Evolutionary conservation across 176 grass and related monocot species (phyloP), one percentile per base, ranked within the genome.

Genomic region (Avena eriantha): DNA sequence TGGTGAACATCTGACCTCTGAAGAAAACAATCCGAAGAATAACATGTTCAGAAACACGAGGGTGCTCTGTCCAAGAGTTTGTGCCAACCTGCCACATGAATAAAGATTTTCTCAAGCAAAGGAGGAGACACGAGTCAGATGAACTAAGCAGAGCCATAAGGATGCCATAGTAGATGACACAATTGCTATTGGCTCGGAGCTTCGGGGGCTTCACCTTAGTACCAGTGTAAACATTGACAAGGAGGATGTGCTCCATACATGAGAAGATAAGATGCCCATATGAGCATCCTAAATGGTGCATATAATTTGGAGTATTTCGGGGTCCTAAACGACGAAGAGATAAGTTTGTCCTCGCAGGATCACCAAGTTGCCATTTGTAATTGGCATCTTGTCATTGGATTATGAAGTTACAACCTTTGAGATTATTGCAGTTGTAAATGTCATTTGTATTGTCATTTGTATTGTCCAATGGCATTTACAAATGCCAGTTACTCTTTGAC

Each of bases 41-140:
- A 35, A 35, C 57, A n/a, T 0, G 8, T 9, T 41, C 18, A 10
- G 48, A 35, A n/a, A 12, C 10, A 31, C 84, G 64, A 43, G 41
- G 41, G 46, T 81, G 79, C 22, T 56, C 58, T 15, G 9, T 64
- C 92, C 89, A 93, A 29, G 69, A 66, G 7, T 53, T 9, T 76
- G 59, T 66, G 55, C 85, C 89, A 26, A 82, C 60, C 68, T 86
- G 51, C 94, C 89, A 93, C 21, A 39, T 16, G 17, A 92, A 86
- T 22, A 96, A 60, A 19, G 55, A 60, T 16, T 49, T 58, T 22
- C 2, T 58, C 4, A 57, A 65, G 56, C 71, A 78, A 34, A 93
- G 43, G 9, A 93, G 78, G 49, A 96, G 82, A 50, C 23, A 9
- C 0, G 84, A 93, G 48, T 19, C 70, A 21, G 87, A 65, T 18